Evolutionary conservation across 108 stramenopile genomes (phyloP).

Genomic region (Skeletonema grethae): DNA sequence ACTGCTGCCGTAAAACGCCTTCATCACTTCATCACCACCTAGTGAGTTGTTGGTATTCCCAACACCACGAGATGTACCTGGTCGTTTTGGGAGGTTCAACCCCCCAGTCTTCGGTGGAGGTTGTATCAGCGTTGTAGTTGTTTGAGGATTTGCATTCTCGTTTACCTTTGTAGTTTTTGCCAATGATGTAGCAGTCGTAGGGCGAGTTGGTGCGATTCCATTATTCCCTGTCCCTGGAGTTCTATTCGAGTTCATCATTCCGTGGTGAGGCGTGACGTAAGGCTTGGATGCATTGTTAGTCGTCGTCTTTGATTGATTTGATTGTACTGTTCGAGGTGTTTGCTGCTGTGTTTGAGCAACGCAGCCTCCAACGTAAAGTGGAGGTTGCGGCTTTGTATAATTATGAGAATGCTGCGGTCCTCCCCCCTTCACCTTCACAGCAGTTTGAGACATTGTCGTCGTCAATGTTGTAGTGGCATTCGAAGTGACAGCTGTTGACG

Average conservation of each 20-base stretch:
- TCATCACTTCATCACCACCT: neutral
- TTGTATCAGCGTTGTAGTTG: conserved; percentile 1
- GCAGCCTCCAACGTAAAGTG: neutral
- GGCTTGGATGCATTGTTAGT: conserved; percentile 8
- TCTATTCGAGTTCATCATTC: conserved; percentile 9
- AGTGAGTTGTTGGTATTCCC: neutral
- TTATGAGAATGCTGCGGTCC: neutral
- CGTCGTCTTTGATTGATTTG: neutral
- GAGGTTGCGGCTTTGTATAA: neutral
- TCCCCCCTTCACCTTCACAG: neutral
- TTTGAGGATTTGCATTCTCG: neutral
- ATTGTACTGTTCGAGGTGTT: neutral
- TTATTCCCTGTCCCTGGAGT: conserved; percentile 2
- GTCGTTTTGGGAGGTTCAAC: conserved; percentile 33
- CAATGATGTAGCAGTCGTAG: neutral
- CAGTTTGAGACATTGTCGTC: neutral
- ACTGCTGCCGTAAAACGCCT: neutral
- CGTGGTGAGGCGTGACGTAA: conserved; percentile 21
- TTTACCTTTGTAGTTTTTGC: neutral
- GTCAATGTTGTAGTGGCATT: neutral
- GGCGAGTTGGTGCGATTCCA: neutral
- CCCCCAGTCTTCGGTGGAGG: conserved; percentile 9
- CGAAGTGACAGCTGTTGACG: neutral
- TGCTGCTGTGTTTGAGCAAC: conserved; percentile 2
- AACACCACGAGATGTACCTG: conserved; percentile 30